Conservation (phyloP, 83 land plant genomes). For the Picea engelmannii region DNA sequence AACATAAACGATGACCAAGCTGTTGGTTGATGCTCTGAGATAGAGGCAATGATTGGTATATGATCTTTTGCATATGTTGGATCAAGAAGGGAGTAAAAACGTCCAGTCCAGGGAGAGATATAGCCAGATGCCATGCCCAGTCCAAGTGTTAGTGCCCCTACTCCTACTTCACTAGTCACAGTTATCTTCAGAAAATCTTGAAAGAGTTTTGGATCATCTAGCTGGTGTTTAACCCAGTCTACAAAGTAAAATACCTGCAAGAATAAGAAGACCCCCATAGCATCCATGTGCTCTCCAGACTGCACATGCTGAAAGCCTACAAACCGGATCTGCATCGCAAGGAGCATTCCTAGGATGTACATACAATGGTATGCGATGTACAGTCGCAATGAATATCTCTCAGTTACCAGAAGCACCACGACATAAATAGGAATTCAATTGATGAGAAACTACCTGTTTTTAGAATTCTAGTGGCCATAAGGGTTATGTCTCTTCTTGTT, state of each 20-base stretch:
- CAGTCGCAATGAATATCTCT: no score
- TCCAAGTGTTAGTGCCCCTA: constrained; percentile 81
- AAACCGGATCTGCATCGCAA: no score
- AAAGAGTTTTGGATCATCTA: constrained; percentile 80
- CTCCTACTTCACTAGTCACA: constrained; percentile 59
- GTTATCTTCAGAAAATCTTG: constrained; percentile 80
- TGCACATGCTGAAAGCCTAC: no score
- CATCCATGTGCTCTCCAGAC: no score
- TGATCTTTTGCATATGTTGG: constrained; percentile 82
- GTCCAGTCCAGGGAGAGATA: constrained; percentile 98
- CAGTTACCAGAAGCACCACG: no score
- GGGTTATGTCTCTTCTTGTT: constrained; percentile 92
- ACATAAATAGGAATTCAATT: no score
- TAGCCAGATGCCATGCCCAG: constrained; percentile 95
- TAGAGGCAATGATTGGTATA: constrained; percentile 75
- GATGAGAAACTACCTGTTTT: constrained; percentile 60
- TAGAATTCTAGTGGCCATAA: constrained; percentile 75
- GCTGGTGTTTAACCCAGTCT: constrained; percentile 24
- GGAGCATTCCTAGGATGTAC: no score
- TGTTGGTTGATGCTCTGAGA: constrained; percentile 99
- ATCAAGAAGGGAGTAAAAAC: constrained; percentile 95
- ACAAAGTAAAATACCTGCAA: constrained; percentile 81
- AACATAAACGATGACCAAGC: constrained; percentile 95
- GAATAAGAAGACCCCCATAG: no score
- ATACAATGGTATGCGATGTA: no score